Evolutionary conservation across 352 stramenopile genomes (phyloP).

Genomic region (Globisporangium solare): DNA sequence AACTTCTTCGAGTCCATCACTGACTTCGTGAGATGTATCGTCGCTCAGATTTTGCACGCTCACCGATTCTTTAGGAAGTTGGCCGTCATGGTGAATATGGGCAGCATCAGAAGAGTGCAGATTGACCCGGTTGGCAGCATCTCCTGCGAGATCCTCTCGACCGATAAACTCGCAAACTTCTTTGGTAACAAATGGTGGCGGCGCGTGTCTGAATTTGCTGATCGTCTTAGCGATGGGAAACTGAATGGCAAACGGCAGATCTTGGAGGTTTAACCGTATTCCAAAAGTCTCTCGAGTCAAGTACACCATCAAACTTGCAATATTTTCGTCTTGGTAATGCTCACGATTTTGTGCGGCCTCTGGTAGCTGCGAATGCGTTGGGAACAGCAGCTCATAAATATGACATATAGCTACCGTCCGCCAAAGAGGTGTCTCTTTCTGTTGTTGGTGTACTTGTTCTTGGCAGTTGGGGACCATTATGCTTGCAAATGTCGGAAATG

Average conservation of each 20-base stretch:
- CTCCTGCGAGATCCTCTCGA: constrained; percentile 49
- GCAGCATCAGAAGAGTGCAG: neutral
- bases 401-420: constrained; percentile 35
- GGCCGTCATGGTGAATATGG: neutral
- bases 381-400: constrained; percentile 37
- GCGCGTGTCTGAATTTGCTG: constrained; percentile 48
- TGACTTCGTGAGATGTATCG: constrained; percentile 18
- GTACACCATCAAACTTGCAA: constrained; percentile 43
- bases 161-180: constrained; percentile 54
- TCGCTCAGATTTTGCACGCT: constrained; percentile 18
- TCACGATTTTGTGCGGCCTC: constrained; percentile 2
- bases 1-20: constrained; percentile 67
- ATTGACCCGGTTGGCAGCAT: neutral
- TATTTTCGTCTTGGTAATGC: neutral
- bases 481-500: constrained; percentile 26
- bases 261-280: constrained; percentile 33
- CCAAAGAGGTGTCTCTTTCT: constrained; percentile 15
- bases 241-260: constrained; percentile 54
- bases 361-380: neutral
- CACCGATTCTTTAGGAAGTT: constrained; percentile 2
- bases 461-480: neutral
- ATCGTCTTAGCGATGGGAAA: constrained; percentile 59
- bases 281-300: constrained; percentile 38
- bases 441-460: neutral
- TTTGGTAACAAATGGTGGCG: constrained; percentile 49